Conservation (phyloP, 495 filamentous ascomycete species). For the Chaetomium tenue region DNA sequence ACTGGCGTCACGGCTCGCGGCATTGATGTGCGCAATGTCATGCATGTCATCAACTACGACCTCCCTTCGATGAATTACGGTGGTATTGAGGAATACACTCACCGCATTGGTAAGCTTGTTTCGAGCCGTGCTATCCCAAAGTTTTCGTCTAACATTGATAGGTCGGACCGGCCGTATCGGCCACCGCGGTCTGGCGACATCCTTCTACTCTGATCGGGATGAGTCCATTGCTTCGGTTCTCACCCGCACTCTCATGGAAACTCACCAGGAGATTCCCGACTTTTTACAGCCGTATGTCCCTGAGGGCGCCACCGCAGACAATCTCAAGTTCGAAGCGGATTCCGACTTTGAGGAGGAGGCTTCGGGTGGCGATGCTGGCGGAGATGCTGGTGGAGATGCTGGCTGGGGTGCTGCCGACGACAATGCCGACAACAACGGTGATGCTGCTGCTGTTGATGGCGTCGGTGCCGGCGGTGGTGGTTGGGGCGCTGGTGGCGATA, state of each 20-base stretch:
- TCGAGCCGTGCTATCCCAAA: neutral
- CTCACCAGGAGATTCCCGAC: slow-evolving; percentile 71
- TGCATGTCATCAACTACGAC: slow-evolving; percentile 92
- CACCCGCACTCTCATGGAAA: slow-evolving; percentile 77
- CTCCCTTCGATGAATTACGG: slow-evolving; percentile 66
- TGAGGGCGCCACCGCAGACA: slow-evolving; percentile 43
- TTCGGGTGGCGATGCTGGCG: slow-evolving; percentile 8
- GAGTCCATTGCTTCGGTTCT: slow-evolving; percentile 65
- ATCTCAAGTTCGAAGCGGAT: slow-evolving; percentile 61
- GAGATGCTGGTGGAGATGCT: slow-evolving; percentile 14
- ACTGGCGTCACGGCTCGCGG: slow-evolving; percentile 85
- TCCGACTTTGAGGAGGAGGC: slow-evolving; percentile 54
- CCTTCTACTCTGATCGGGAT: slow-evolving; percentile 75
- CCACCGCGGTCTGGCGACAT: slow-evolving; percentile 78
- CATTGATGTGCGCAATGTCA: slow-evolving; percentile 81
- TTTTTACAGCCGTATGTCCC: slow-evolving; percentile 69
- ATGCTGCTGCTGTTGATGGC: neutral
- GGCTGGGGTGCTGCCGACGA: slow-evolving; percentile 19
- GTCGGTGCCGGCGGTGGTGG: neutral
- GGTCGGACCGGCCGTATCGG: slow-evolving; percentile 94
- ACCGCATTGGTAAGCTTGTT: slow-evolving; percentile 74
- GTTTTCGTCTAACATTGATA: slow-evolving; percentile 38
- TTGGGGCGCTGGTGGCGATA: neutral
- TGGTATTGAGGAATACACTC: slow-evolving; percentile 92
- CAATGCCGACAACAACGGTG: neutral